These are phyloP conservation scores for Anthoceros angustus DNA, from an alignment of 225 moss, liverwort and hornwort genomes.

Conservation along the genomic window DNA sequence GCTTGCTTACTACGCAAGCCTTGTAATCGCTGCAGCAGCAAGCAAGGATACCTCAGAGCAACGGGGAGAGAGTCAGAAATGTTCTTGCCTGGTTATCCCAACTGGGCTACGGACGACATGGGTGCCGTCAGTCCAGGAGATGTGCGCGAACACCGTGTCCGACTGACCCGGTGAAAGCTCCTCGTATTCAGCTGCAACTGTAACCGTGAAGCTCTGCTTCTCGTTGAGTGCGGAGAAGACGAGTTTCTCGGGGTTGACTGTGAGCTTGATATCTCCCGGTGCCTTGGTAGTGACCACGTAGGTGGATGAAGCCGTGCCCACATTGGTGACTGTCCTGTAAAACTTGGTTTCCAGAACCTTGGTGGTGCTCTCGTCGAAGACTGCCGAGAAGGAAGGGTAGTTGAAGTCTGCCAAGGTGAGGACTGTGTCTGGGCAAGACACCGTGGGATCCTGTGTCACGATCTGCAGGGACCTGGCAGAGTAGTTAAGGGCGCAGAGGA, in stretches of 20 bases:
- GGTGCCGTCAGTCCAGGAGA: constrained; percentile 58
- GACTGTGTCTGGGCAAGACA: constrained; percentile 21
- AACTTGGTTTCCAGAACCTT: constrained; percentile 31
- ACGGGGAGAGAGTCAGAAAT: constrained; percentile 5
- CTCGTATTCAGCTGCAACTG: constrained; percentile 18
- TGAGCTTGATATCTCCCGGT: constrained; percentile 45
- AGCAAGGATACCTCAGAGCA: not conserved
- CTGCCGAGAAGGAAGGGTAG: constrained; percentile 56
- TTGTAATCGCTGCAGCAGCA: not conserved
- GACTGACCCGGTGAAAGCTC: constrained; percentile 32
- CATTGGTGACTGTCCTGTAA: constrained; percentile 66
- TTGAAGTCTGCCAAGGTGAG: constrained; percentile 44
- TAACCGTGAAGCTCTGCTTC: constrained; percentile 46
- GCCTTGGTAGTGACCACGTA: constrained; percentile 24
- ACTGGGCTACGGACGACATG: constrained; percentile 69
- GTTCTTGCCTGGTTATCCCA: constrained; percentile 43
- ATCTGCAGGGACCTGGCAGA: constrained; percentile 39
- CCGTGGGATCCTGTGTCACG: constrained; percentile 36
- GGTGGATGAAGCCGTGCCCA: constrained; percentile 40
- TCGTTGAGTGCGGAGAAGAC: constrained; percentile 32
- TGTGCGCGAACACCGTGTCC: constrained; percentile 46
- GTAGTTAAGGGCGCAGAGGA: constrained; percentile 69
- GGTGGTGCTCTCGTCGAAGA: constrained; percentile 45
- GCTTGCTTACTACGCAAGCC: too few relatives aligned
- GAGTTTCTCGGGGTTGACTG: constrained; percentile 33